A percentile compares a stretch with the other conserved stretches of the same genome.
phyloP scores from a whole-genome alignment of 768 basidiomycete species.

The Boletus huronensis region DNA sequence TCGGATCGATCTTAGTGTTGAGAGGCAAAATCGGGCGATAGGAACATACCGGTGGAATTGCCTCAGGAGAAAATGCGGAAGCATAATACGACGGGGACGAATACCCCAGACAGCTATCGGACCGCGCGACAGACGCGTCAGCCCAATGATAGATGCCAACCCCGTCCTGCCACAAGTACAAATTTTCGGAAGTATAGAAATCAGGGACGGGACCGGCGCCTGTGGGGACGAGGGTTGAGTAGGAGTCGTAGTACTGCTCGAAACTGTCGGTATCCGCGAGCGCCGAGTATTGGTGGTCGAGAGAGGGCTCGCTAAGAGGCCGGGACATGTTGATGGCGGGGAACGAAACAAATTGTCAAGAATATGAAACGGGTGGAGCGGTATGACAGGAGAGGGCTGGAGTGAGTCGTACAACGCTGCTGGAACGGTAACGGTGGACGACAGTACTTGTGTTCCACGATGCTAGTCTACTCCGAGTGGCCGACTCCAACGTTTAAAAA shows the following conservation, averaged over 20 bases:
- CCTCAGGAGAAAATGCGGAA: constrained; percentile 15
- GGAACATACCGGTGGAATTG: constrained; percentile 17
- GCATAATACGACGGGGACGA: constrained; percentile 13
- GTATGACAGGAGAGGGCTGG: constrained; percentile 2
- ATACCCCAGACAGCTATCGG: constrained; percentile 24
- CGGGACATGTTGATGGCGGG: constrained; percentile 20
- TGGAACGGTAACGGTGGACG: neutral
- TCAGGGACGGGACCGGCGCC: constrained; percentile 13
- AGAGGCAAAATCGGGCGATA: neutral
- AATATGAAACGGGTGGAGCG: constrained; percentile 24
- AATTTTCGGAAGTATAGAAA: constrained; percentile 27
- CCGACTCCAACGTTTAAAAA: constrained; percentile 21
- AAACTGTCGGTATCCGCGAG: constrained; percentile 7
- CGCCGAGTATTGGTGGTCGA: constrained; percentile 17
- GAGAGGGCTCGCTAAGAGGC: constrained; percentile 19
- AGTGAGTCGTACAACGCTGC: constrained; percentile 13
- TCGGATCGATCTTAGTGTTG: constrained; percentile 1
- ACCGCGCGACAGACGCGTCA: constrained; percentile 23
- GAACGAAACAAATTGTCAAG: constrained; percentile 18
- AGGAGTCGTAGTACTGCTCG: constrained; percentile 26
- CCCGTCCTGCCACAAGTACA: constrained; percentile 27
- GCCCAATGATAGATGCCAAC: constrained; percentile 28
- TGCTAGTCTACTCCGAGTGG: constrained; percentile 13
- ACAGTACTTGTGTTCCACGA: constrained; percentile 21
- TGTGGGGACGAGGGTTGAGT: constrained; percentile 12